Evolutionary conservation across 2,329 filamentous ascomycete genomes (phyloP).

Genomic region (Aspergillus terreus): DNA sequence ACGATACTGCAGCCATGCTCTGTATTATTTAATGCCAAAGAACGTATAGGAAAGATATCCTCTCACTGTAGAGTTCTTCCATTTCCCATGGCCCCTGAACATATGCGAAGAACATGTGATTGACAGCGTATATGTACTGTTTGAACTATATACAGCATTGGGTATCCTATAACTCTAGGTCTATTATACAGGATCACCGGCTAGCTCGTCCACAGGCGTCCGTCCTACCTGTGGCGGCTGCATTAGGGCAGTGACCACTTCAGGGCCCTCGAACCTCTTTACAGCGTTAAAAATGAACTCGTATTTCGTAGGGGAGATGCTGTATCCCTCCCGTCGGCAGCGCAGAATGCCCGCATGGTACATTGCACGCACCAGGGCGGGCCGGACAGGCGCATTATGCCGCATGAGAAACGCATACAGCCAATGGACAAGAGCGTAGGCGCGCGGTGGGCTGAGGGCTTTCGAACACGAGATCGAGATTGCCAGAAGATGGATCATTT

Average conservation of each 20-base stretch:
- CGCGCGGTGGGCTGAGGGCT: conserved; percentile 35
- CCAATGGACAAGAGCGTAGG: conserved; percentile 46
- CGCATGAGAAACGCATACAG: conserved; percentile 45
- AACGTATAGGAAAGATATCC: not conserved
- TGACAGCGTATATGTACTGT: too few relatives aligned
- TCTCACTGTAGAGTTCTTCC: not conserved
- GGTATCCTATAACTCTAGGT: not conserved
- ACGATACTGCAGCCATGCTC: not conserved
- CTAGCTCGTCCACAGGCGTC: not conserved
- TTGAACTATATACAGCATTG: not conserved
- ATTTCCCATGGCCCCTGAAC: too few relatives aligned
- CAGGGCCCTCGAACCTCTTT: conserved; percentile 39
- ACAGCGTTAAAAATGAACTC: conserved; percentile 46
- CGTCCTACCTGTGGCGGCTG: conserved; percentile 16
- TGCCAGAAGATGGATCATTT: conserved; percentile 46
- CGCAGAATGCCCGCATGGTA: conserved; percentile 49
- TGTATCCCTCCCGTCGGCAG: conserved; percentile 34
- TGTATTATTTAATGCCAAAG: not conserved
- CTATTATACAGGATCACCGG: not conserved
- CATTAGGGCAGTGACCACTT: conserved; percentile 33
- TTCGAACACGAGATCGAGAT: conserved; percentile 39
- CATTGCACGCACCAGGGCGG: conserved; percentile 46
- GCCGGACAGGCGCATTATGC: conserved; percentile 40
- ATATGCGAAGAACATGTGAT: too few relatives aligned
- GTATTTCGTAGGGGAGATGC: conserved; percentile 34